phyloP scores from a whole-genome alignment of 78 protist genomes.

The Chrysochromulina tobinii region DNA sequence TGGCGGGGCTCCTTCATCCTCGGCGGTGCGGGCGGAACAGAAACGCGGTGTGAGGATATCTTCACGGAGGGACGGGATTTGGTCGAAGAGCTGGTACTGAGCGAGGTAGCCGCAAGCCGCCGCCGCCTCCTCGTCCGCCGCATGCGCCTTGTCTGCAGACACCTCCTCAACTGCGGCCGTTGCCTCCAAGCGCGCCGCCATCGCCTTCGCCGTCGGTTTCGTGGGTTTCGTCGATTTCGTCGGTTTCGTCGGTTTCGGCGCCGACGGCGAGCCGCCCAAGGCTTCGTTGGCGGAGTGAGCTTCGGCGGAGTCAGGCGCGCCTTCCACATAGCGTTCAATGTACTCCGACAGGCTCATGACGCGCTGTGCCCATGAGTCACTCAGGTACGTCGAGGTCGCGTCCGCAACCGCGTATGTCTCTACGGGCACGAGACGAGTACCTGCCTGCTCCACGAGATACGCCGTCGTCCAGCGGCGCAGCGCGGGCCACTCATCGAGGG shows the following conservation, averaged over 20 bases:
- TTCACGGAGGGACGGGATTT: not conserved
- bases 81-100: not conserved
- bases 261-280: too few species aligned
- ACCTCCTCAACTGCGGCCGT: too few species aligned
- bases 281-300: too few species aligned
- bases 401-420: not conserved
- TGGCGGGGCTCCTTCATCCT: not conserved
- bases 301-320: too few species aligned
- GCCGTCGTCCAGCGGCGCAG: too few species aligned
- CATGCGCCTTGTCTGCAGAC: too few species aligned
- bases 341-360: not conserved
- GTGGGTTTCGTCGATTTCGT: too few species aligned
- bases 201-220: too few species aligned
- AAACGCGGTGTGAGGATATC: not conserved
- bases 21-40: not conserved
- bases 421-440: not conserved
- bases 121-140: too few species aligned
- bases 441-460: not conserved
- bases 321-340: not conserved
- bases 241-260: too few species aligned
- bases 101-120: not conserved
- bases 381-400: not conserved
- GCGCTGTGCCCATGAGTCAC: not conserved
- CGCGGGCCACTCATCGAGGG: too few species aligned
- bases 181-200: too few species aligned